A percentile compares a stretch with the other conserved stretches of the same genome.
Conservation (phyloP, 2,329 filamentous ascomycete species). For the Trichoderma arundinaceum region DNA sequence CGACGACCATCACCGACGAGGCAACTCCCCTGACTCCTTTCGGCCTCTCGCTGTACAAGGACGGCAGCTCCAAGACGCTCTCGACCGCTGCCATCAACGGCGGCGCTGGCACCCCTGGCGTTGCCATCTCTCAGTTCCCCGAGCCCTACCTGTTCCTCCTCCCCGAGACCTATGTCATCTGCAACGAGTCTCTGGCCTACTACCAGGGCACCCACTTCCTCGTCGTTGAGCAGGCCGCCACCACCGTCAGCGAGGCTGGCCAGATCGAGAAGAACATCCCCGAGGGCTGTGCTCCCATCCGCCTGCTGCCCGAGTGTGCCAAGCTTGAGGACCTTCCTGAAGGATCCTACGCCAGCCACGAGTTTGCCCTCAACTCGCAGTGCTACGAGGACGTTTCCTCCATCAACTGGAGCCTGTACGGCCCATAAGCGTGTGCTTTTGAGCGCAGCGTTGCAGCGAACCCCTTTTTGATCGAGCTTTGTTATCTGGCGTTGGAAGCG, state of each 20-base stretch:
- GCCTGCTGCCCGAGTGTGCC: constrained; percentile 51
- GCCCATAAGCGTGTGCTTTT: constrained; percentile 10
- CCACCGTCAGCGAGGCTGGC: constrained; percentile 34
- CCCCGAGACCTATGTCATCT: constrained; percentile 49
- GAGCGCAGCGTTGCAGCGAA: background rate
- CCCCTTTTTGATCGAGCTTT: constrained; percentile 1
- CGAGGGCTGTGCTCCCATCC: constrained; percentile 48
- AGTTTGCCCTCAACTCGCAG: constrained; percentile 43
- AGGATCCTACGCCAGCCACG: constrained; percentile 46
- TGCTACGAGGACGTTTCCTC: constrained; percentile 48
- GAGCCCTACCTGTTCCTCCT: constrained; percentile 42
- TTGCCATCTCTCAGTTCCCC: constrained; percentile 43
- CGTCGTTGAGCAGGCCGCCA: constrained; percentile 46
- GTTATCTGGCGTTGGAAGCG: constrained; percentile 16
- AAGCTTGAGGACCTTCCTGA: constrained; percentile 44
- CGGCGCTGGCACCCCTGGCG: constrained; percentile 44
- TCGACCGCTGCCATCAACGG: constrained; percentile 38
- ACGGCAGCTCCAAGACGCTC: constrained; percentile 41
- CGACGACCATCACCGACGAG: constrained; percentile 48
- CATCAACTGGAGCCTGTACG: constrained; percentile 28
- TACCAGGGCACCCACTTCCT: constrained; percentile 45
- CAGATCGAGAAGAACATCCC: constrained; percentile 40
- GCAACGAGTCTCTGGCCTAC: constrained; percentile 48
- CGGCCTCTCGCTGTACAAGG: constrained; percentile 41
- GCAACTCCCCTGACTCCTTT: constrained; percentile 47